These are phyloP conservation scores for Datura wrightii DNA, from an alignment of 257 asterid species.

Conservation along the genomic window DNA sequence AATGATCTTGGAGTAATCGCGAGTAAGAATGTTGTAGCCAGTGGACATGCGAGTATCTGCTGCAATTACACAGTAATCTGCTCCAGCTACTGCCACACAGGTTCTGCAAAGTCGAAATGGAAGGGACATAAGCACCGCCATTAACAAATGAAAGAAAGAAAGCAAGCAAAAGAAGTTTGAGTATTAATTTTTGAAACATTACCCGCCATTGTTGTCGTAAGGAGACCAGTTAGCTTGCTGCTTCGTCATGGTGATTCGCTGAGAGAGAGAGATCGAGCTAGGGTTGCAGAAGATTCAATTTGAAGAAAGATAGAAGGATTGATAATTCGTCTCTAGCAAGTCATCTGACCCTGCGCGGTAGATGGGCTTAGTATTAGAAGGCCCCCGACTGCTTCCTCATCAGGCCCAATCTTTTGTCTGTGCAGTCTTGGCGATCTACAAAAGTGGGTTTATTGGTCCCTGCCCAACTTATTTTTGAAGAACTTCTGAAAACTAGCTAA, in stretches of 20 bases:
- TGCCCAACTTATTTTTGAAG: not conserved
- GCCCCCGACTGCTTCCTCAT: constrained; percentile 10
- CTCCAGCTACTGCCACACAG: constrained; percentile 89
- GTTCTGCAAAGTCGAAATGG: constrained; percentile 56
- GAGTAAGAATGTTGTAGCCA: constrained; percentile 76
- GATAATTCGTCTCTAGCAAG: not conserved
- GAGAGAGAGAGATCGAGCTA: constrained; percentile 10
- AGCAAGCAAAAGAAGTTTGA: not conserved
- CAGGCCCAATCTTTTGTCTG: not conserved
- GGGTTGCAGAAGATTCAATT: constrained; percentile 27
- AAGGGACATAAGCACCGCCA: not conserved
- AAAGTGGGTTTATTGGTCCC: not conserved
- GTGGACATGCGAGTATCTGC: constrained; percentile 93
- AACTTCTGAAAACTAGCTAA: not conserved
- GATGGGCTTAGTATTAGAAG: constrained; percentile 24
- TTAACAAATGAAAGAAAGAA: not conserved
- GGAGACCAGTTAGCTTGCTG: constrained; percentile 94
- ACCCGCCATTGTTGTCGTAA: constrained; percentile 99
- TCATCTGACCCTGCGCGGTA: not conserved
- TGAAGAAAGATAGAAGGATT: not conserved
- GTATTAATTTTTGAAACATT: not conserved
- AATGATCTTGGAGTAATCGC: constrained; percentile 90
- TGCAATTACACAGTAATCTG: constrained; percentile 95
- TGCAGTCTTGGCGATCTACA: not conserved
- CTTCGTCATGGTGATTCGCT: constrained; percentile 61